Percentiles rank a stretch among this genome's conserved stretches.
These are phyloP conservation scores for Colletotrichum tanaceti DNA, from an alignment of 2,329 filamentous ascomycete species.

Conservation along the genomic window DNA sequence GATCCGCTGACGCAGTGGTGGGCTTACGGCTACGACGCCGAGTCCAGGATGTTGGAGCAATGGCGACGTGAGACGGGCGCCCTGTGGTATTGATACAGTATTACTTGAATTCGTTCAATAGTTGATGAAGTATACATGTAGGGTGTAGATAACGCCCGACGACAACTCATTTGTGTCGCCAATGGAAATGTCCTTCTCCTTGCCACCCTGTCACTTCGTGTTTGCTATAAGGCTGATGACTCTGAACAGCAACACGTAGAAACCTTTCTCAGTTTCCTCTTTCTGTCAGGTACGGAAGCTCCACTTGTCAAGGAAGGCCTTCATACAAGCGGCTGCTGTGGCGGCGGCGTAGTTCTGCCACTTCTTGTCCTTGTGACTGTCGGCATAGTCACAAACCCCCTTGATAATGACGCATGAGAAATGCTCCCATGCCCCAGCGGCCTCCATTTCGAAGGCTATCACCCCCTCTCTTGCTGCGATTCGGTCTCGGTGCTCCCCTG, in stretches of 20 bases:
- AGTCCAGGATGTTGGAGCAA: conserved; percentile 49
- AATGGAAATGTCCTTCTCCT: too few species aligned
- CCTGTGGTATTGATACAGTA: background rate
- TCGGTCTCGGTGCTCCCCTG: conserved; percentile 49
- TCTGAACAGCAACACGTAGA: too few species aligned
- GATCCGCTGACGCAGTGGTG: conserved; percentile 59
- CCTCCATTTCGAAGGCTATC: conserved; percentile 52
- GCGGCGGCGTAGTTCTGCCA: conserved; percentile 56
- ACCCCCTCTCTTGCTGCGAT: conserved; percentile 43
- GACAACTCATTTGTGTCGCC: too few species aligned
- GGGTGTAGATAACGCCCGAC: too few species aligned
- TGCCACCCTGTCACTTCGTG: too few species aligned
- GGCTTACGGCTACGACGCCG: conserved; percentile 62
- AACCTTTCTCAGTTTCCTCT: too few species aligned
- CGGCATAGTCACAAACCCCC: conserved; percentile 55
- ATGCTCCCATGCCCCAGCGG: conserved; percentile 48
- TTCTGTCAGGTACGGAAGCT: too few species aligned
- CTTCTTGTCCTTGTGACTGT: conserved; percentile 53
- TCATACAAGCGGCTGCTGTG: conserved; percentile 49
- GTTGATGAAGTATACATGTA: background rate
- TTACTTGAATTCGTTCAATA: background rate
- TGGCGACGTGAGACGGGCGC: conserved; percentile 41
- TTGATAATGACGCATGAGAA: conserved; percentile 49
- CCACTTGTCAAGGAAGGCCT: conserved; percentile 23
- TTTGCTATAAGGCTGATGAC: too few species aligned